Conservation (phyloP, 164 flowering plant species). For the Nelumbo lutea region DNA sequence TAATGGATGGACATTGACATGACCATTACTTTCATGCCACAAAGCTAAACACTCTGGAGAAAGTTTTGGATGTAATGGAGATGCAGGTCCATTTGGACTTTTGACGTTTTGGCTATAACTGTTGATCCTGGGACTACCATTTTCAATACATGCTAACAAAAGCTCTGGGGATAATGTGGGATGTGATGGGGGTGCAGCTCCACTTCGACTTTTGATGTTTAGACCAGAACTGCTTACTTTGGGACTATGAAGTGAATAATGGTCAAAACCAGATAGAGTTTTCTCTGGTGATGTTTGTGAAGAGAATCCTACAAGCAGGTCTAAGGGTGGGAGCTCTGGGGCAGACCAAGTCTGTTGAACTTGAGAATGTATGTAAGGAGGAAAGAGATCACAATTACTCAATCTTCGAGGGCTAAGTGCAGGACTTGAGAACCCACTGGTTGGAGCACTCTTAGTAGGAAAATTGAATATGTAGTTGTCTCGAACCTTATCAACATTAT, state of each 20-base stretch:
- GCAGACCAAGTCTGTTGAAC: slow-evolving; percentile 56
- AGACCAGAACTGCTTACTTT: slow-evolving; percentile 27
- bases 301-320: slow-evolving; percentile 24
- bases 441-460: slow-evolving; percentile 56
- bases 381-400: slow-evolving; percentile 26
- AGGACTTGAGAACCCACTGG: slow-evolving; percentile 58
- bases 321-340: slow-evolving; percentile 44
- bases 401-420: slow-evolving; percentile 49
- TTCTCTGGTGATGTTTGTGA: slow-evolving; percentile 35
- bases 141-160: slow-evolving; percentile 30
- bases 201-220: slow-evolving; percentile 29
- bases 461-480: slow-evolving; percentile 23
- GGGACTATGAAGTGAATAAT: slow-evolving; percentile 52
- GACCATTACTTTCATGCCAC: slow-evolving; percentile 34
- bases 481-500: slow-evolving; percentile 13
- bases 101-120: not conserved
- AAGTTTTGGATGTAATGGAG: slow-evolving; percentile 43
- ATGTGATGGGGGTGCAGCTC: slow-evolving; percentile 43
- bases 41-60: slow-evolving; percentile 26
- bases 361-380: slow-evolving; percentile 20
- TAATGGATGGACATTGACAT: slow-evolving; percentile 57
- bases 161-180: slow-evolving; percentile 33
- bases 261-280: slow-evolving; percentile 34
- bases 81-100: slow-evolving; percentile 39
- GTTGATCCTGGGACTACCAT: not conserved